Evolutionary conservation across 2,329 filamentous ascomycete species (phyloP).

Genomic region (Teratosphaeria viscida): DNA sequence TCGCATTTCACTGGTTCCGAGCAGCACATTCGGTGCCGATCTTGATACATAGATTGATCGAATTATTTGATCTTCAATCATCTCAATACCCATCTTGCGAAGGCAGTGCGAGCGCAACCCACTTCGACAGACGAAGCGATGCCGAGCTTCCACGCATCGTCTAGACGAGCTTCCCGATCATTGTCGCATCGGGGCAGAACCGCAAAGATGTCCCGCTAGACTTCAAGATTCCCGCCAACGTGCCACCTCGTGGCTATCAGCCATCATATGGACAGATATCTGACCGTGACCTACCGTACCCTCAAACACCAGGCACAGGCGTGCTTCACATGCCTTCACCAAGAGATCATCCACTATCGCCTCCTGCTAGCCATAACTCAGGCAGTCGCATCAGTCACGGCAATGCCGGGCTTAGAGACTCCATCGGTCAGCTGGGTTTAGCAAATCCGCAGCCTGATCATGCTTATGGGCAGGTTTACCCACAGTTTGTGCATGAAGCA

Average conservation of each 20-base stretch:
- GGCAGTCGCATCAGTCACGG: background rate
- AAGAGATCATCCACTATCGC: background rate
- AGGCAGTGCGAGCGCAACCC: background rate
- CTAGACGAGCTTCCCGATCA: background rate
- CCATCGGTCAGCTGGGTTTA: background rate
- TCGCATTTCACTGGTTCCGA: background rate
- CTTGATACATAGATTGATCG: background rate
- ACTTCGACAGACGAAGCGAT: background rate
- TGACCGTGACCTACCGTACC: background rate
- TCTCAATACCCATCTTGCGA: background rate
- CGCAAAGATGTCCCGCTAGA: background rate
- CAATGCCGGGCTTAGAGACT: background rate
- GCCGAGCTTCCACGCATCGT: background rate
- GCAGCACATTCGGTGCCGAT: background rate
- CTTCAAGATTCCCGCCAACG: background rate
- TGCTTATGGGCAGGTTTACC: background rate
- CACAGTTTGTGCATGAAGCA: background rate
- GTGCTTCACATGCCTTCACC: background rate
- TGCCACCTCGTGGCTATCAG: background rate
- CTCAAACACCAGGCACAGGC: background rate
- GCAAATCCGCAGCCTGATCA: background rate
- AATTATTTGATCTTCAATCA: background rate
- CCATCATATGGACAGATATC: background rate
- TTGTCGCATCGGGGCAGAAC: background rate
- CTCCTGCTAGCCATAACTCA: background rate